Percentiles rank a stretch among this genome's conserved stretches.
phyloP scores from a whole-genome alignment of 2,329 filamentous ascomycete genomes.

The Penicillium sp. region DNA sequence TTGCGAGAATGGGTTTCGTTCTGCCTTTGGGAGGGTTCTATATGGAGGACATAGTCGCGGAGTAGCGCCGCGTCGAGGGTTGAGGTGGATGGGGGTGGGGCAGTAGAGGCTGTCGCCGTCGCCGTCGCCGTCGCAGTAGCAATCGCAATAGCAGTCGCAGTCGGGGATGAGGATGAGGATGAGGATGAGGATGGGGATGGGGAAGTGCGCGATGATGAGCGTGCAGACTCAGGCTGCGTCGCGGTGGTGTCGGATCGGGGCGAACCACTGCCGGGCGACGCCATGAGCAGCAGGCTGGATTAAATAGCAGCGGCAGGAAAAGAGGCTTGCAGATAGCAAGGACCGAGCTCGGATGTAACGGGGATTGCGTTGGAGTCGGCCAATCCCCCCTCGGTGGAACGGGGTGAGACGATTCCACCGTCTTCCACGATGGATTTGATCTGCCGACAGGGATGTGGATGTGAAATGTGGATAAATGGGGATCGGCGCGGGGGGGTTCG shows the following conservation, averaged over 20 bases:
- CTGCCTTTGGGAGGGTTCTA: slow-evolving; percentile 47
- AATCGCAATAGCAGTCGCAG: slow-evolving; percentile 28
- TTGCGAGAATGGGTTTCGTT: slow-evolving; percentile 36
- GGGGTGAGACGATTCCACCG: slow-evolving; percentile 7
- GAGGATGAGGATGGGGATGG: slow-evolving; percentile 25
- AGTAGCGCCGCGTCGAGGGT: slow-evolving; percentile 45
- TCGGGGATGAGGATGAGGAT: slow-evolving; percentile 19
- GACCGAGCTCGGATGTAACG: slow-evolving; percentile 36
- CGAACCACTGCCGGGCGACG: slow-evolving; percentile 22
- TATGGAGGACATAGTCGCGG: slow-evolving; percentile 49
- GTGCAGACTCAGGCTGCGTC: slow-evolving; percentile 14
- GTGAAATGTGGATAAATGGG: slow-evolving; percentile 5
- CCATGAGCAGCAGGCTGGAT: slow-evolving; percentile 24
- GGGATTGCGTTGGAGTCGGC: slow-evolving; percentile 17
- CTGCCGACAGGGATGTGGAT: slow-evolving; percentile 14
- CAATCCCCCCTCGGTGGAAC: neutral
- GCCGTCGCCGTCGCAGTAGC: slow-evolving; percentile 6
- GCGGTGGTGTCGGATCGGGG: slow-evolving; percentile 21
- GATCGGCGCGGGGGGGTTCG: slow-evolving; percentile 9
- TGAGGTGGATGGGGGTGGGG: slow-evolving; percentile 30
- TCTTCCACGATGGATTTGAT: slow-evolving; percentile 6
- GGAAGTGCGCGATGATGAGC: slow-evolving; percentile 16
- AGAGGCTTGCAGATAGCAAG: slow-evolving; percentile 1
- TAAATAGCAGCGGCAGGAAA: no score
- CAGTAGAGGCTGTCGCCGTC: slow-evolving; percentile 8